Conservation (phyloP, 257 asterid species). For the Plantago ovata region DNA sequence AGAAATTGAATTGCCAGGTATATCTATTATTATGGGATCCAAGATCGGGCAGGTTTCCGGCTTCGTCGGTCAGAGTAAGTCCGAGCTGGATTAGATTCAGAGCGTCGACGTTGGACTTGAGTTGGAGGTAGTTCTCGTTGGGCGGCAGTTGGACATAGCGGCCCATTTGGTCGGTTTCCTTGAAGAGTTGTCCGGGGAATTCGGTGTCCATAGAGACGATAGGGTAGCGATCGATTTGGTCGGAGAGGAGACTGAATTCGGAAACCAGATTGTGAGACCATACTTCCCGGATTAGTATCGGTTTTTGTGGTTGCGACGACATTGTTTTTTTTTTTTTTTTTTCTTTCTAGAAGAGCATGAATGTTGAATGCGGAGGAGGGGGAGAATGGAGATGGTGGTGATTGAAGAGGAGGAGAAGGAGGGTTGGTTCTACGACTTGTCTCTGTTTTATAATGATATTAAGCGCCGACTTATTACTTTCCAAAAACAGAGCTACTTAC, state of each 20-base stretch:
- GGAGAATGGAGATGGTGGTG: no score
- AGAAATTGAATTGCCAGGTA: constrained; percentile 64
- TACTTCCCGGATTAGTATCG: constrained; percentile 39
- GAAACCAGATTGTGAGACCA: constrained; percentile 32
- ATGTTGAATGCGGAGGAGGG: no score
- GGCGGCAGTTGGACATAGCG: neutral
- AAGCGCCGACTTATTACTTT: no score
- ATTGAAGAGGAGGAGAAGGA: no score
- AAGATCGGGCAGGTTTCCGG: constrained; percentile 65
- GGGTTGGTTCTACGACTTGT: no score
- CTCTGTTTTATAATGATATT: no score
- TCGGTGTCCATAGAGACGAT: constrained; percentile 58
- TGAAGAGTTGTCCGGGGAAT: constrained; percentile 57
- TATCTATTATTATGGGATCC: constrained; percentile 33
- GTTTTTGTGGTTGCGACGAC: constrained; percentile 21
- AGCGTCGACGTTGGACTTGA: constrained; percentile 72
- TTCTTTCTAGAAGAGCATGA: no score
- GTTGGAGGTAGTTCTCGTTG: constrained; percentile 42
- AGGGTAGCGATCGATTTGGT: constrained; percentile 30
- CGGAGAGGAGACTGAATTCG: no score
- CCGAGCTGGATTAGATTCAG: constrained; percentile 69
- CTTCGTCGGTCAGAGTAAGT: constrained; percentile 58
- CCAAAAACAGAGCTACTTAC: no score
- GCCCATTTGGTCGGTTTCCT: constrained; percentile 24
- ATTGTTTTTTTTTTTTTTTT: constrained; percentile 5